Evolutionary conservation across 2,329 filamentous ascomycete genomes (phyloP), one percentile per base, ranked within the genome.

Genomic region (Cercospora sp.): DNA sequence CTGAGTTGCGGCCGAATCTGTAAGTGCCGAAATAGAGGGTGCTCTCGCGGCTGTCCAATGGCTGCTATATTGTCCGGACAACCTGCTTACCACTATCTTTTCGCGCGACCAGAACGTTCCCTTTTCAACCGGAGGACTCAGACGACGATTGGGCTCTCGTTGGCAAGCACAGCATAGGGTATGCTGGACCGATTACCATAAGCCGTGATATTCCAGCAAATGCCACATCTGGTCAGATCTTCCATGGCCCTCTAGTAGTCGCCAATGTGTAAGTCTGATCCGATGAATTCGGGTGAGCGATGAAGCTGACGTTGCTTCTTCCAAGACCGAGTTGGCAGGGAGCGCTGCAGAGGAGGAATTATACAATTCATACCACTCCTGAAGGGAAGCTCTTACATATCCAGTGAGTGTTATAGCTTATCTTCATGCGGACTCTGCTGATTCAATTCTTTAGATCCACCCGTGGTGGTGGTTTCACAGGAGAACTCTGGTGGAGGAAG

Each of bases 231-330:
- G 67, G 67, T 33, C 64, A 67, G 9, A 48, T 69, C 16, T 62
- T 67, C n/a, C 60, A 69, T 57, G 67, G 67, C n/a, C 65, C 67
- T 9, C 39, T 69, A 30, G 60, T 58, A 18, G 65, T 69, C n/a
- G 67, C 67, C 20, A 67, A 67, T 60, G 60, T 69, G 51, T 59
- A 59, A 59, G 55, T 36, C 16, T 36, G 9, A 36, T 13, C 3
- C 30, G 6, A 1, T 2, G 5, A 16, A 5, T 20, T 4, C 4
- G 31, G 9, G 16, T 18, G 16, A 20, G 28, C 1, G n/a, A 8
- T n/a, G 31, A 36, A 30, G 31, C 16, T 59, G 30, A 59, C 13
- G n/a, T 59, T 59, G 2, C n/a, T 36, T 13, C 13, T 20, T 59
- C 20, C 2, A 30, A 59, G 55, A 31, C 61, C 55, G 23, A 48